Evolutionary conservation across 2,329 filamentous ascomycete species (phyloP), one percentile per base, ranked within the genome.

Genomic region (Sclerotinia trifoliorum): DNA sequence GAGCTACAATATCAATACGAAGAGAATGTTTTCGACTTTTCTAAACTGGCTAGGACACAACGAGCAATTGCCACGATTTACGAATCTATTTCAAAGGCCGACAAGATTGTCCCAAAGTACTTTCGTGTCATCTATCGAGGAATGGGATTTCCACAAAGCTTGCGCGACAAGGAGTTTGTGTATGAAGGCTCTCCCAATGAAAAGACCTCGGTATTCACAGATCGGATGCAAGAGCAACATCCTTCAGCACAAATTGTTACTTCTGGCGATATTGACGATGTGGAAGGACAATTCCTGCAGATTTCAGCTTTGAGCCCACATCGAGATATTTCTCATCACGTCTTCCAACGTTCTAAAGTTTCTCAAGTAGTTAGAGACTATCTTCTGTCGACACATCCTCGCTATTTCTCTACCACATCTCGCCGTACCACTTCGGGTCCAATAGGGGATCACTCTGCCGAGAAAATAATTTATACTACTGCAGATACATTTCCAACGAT

Each of bases 1-100:
- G 94, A 99, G 79, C 87, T 99, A 64, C 91, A 94, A 60, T 80
- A 83, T n/a, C 93, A 98, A 79, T 99, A 98, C 77, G 93, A 97
- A 80, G 87, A 85, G 73, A 96, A 93, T 70, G 81, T 91, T 0
- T 97, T 94, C 78, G 95, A 99, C 79, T 97, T 96, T 75, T 85
- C 90, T 46, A 97, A 99, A 80, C 84, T 99, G 32, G 94, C 95
- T 0, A 87, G 94, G 70, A 91, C 94, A 0, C 90, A 97, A 78
- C 86, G 93, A 70, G 93, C 94, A 8, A 97, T 97, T 81, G 94
- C 94, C 26, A 92, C 90, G 63, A 93, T 98, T 32, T 94, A 97
- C 78, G 95, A 98, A 78, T 90, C 86, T 19, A 91, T 97, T 70
- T 86, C 91, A 15, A 94, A 92, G 81, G 91, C 92, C 74, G 90